Evolutionary conservation across 306 rosid genomes (phyloP), one percentile per base, ranked within the genome.

Genomic region (Crataegus laevigata): DNA sequence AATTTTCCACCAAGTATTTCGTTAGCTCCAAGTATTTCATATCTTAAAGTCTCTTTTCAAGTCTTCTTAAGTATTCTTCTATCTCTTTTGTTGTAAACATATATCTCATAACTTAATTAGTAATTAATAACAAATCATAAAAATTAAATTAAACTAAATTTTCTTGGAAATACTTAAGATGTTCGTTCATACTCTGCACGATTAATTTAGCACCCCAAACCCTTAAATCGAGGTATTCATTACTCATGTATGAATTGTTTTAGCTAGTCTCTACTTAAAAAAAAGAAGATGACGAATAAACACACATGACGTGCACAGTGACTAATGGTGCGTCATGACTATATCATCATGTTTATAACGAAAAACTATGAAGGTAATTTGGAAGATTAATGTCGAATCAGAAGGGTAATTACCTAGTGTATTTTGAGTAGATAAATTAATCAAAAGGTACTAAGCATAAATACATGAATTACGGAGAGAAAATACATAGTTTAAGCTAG

Each of bases 391-490:
- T 15, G 72, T 61, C 72, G 22, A 86, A 75, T 76, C 76, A 69
- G 70, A 74, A 83, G 77, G 85, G 66, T 65, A 62, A 80, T 43
- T 30, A 47, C 7, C 64, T 59, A 13, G 6, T 68, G 71, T 42
- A 22, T 63, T 61, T 78, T 47, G 79, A 77, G 81, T 85, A 82
- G 79, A 8, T 78, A 73, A 75, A 57, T 38, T 72, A 58, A 57
- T 57, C 24, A 8, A 36, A 24, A 72, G 36, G 25, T 25, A 45
- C 36, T 82, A 76, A 21, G 18, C 22, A 76, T 26, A 34, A 60
- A 63, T 30, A 71, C 80, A 71, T 75, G 73, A 71, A 85, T 81
- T 65, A 77, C 81, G 80, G 78, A 71, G 65, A 63, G 25, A 55
- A 5, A 28, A 34, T 59, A 42, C 68, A 73, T 38, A 18, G 26